Percentiles rank a stretch among this genome's conserved stretches.
phyloP scores from a whole-genome alignment of 306 rosid genomes.

The Sophora flavescens region DNA sequence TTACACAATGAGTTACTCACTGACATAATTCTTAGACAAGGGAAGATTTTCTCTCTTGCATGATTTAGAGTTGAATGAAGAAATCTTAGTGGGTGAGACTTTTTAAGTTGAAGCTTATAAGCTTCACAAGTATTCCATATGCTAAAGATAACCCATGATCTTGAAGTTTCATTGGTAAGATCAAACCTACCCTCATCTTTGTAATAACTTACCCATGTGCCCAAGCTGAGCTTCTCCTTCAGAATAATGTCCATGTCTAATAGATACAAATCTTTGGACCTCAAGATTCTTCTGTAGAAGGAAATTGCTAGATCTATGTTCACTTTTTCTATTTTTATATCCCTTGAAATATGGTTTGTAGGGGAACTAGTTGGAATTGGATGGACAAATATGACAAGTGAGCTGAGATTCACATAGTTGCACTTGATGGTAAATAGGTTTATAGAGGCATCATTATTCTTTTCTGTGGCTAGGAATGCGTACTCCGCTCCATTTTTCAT shows the following conservation, averaged over 20 bases:
- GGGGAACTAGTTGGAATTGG: constrained; percentile 54
- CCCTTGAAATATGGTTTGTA: constrained; percentile 50
- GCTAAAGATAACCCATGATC: constrained; percentile 77
- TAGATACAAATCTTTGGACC: constrained; percentile 63
- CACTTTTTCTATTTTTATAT: constrained; percentile 63
- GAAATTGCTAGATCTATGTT: constrained; percentile 61
- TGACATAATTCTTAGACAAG: constrained; percentile 59
- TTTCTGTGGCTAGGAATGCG: constrained; percentile 69
- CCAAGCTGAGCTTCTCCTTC: constrained; percentile 72
- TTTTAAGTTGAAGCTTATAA: constrained; percentile 60
- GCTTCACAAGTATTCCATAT: constrained; percentile 74
- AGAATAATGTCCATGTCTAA: constrained; percentile 67
- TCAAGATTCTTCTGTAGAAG: constrained; percentile 56
- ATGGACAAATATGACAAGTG: constrained; percentile 68
- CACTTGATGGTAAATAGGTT: constrained; percentile 72
- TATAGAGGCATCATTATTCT: constrained; percentile 62
- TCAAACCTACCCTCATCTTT: constrained; percentile 59
- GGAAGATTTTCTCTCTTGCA: constrained; percentile 65
- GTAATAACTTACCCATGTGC: constrained; percentile 79
- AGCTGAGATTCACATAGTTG: constrained; percentile 63
- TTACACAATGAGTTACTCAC: constrained; percentile 42
- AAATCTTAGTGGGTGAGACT: constrained; percentile 61
- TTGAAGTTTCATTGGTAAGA: constrained; percentile 43
- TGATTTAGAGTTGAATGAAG: constrained; percentile 55
- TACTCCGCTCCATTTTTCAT: constrained; percentile 71